These are phyloP conservation scores for Leishmania martiniquensis DNA, from an alignment of 208 protist genomes.

Conservation along the genomic window DNA sequence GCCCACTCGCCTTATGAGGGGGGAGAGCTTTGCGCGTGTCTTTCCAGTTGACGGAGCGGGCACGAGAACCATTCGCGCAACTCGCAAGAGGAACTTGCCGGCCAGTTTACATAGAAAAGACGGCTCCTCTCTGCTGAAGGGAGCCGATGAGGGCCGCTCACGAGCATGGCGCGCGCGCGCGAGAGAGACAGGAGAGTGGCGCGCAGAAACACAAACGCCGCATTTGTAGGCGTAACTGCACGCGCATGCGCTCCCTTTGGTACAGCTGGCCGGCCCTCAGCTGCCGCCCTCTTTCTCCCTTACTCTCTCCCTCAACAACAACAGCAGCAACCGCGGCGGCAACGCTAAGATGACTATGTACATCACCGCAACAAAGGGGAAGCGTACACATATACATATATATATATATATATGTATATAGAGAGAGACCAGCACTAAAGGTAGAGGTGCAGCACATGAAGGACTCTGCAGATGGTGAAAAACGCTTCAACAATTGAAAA, in stretches of 20 bases:
- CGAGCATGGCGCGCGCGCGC: neutral
- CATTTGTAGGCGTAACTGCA: neutral
- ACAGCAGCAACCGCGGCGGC: neutral
- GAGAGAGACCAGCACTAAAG: too few species aligned
- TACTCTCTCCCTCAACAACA: neutral
- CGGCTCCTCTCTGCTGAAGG: neutral
- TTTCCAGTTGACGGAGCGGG: neutral
- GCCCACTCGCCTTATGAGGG: too few species aligned
- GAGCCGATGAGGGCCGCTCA: neutral
- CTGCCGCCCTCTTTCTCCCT: neutral
- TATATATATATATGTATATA: too few species aligned
- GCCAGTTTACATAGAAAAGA: neutral
- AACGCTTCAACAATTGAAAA: too few species aligned
- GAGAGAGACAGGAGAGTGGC: neutral
- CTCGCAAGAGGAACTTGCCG: too few species aligned
- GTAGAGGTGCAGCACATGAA: neutral
- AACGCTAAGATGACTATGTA: slow-evolving; percentile 1
- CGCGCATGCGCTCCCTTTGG: neutral
- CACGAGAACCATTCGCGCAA: neutral
- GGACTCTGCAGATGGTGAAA: neutral
- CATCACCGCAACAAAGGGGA: neutral
- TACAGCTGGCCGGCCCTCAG: neutral
- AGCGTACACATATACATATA: neutral
- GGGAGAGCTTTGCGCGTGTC: too few species aligned
- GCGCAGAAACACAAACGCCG: neutral